Conservation (phyloP, 768 basidiomycete species). For the Kwoniella europaea region DNA sequence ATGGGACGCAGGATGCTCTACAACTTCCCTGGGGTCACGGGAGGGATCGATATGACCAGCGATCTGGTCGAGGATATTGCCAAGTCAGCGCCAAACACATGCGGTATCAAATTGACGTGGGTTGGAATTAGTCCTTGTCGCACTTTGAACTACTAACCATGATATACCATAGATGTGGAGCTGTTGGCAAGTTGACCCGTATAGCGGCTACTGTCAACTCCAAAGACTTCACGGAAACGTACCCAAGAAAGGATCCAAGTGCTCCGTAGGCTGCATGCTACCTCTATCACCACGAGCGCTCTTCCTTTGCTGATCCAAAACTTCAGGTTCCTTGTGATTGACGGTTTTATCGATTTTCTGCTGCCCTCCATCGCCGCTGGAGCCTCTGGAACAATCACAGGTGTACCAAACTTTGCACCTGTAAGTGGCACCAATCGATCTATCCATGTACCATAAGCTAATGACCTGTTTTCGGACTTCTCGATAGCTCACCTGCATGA, state of each 20-base stretch:
- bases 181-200: slow-evolving; percentile 83
- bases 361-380: background rate
- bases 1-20: slow-evolving; percentile 64
- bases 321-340: background rate
- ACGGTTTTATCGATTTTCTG: background rate
- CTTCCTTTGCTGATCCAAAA: background rate
- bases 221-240: slow-evolving; percentile 64
- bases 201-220: slow-evolving; percentile 70
- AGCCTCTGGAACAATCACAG: background rate
- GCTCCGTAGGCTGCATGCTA: slow-evolving; percentile 76
- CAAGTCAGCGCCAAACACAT: slow-evolving; percentile 70
- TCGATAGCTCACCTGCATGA: background rate
- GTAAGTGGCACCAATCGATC: background rate
- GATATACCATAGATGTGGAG: slow-evolving; percentile 70
- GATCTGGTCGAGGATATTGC: slow-evolving; percentile 80
- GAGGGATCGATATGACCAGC: slow-evolving; percentile 86
- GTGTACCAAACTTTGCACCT: background rate
- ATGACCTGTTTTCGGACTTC: background rate
- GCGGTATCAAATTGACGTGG: slow-evolving; percentile 83
- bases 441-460: background rate
- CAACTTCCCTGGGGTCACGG: slow-evolving; percentile 83
- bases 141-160: background rate
- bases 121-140: slow-evolving; percentile 50
- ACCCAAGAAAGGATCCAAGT: slow-evolving; percentile 64
- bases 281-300: background rate